Evolutionary conservation across 2,329 filamentous ascomycete species (phyloP).

Genomic region (Xylaria sp.): DNA sequence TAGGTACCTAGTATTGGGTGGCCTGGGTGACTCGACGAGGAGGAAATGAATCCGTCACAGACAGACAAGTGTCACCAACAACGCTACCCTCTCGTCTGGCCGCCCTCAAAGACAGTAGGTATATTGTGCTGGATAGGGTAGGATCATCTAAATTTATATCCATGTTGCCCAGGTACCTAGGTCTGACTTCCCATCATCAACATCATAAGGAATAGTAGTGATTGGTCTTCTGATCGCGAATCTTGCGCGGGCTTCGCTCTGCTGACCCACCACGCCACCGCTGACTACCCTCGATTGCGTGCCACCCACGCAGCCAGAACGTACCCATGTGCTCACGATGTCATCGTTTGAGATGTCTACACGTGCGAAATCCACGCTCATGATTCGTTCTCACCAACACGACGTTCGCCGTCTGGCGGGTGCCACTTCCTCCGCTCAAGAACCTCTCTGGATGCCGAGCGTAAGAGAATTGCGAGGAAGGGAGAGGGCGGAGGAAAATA

Average conservation of each 20-base stretch:
- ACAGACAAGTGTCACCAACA: slow-evolving; percentile 14
- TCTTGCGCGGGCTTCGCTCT: neutral
- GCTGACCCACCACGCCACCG: slow-evolving; percentile 18
- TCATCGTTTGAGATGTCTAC: slow-evolving; percentile 23
- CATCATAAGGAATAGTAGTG: neutral
- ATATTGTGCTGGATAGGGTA: too few species aligned
- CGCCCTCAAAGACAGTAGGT: neutral
- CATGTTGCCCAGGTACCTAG: too few species aligned
- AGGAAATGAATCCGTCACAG: neutral
- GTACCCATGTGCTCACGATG: slow-evolving; percentile 22
- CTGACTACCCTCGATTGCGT: neutral
- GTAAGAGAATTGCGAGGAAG: neutral
- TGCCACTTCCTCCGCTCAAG: neutral
- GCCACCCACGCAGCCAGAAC: neutral
- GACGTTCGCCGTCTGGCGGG: slow-evolving; percentile 24
- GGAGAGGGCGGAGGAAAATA: neutral
- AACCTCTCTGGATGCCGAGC: neutral
- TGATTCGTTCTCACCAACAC: slow-evolving; percentile 35
- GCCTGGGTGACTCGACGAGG: neutral
- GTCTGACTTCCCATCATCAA: too few species aligned
- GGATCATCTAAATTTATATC: too few species aligned
- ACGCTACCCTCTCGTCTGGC: neutral
- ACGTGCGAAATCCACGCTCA: slow-evolving; percentile 36
- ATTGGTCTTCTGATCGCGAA: slow-evolving; percentile 18
- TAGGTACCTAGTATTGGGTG: too few species aligned